Evolutionary conservation across 345 rosid genomes (phyloP), one percentile per base, ranked within the genome.

Genomic region (Geranium brycei): DNA sequence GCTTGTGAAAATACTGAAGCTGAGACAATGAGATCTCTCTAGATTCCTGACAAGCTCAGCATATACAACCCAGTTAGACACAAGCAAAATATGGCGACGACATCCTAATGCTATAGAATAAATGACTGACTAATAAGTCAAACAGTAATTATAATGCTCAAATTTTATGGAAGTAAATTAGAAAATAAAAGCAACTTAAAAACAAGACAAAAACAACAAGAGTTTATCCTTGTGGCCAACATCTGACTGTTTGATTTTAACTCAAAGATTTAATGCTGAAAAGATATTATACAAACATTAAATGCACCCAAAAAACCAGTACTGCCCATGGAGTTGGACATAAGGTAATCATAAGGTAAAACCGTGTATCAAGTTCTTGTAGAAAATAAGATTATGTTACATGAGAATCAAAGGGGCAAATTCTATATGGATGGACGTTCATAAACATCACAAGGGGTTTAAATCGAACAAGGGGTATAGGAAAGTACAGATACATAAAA

Each of bases 1-100:
- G 86, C 79, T 80, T 88, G 17, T 62, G 64, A 68, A 95, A 91
- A 58, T 64, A 73, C 66, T 68, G 82, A 72, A 76, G 81, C 71
- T 91, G 96, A 75, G 77, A 60, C 74, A 84, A 66, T 47, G 75
- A 69, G 70, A 88, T 80, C 81, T 95, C 99, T 66, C 81, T 85
- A 32, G 83, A 64, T 76, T 95, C 99, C 99, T 95, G 82, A 61
- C 47, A 72, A 67, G 66, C 11, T 47, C 58, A 73, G 70, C 70
- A 74, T 51, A 59, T 15, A 66, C 23, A 58, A 57, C 18, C 59
- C 38, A 35, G 14, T 75, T 62, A 73, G 65, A 72, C n/a, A 63
- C 66, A 61, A 56, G 64, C 53, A 51, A 69, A 59, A 16, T 59
- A 28, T 31, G 56, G 60, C 7, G 14, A 47, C 53, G 11, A 47